Evolutionary conservation across 1,284 basidiomycete genomes (phyloP).

Genomic region (Vanrija pseudolonga): DNA sequence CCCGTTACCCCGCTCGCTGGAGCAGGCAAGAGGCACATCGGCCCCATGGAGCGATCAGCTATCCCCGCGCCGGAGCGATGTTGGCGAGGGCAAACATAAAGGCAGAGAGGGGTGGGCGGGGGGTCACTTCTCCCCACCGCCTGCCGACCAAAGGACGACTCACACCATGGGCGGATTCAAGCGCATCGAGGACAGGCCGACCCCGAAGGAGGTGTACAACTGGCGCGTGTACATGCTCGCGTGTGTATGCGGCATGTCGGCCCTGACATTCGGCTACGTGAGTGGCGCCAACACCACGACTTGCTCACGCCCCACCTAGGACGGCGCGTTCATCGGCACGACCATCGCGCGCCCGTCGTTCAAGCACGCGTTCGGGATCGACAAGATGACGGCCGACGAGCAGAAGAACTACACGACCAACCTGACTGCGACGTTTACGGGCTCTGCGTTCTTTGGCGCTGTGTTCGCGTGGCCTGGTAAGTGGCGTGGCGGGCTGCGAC

Average conservation of each 20-base stretch:
- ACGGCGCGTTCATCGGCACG: conserved; percentile 52
- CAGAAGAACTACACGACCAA: conserved; percentile 48
- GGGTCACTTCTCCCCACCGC: too few species aligned
- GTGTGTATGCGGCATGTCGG: background rate
- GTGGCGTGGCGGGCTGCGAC: conserved; percentile 3
- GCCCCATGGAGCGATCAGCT: too few species aligned
- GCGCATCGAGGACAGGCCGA: conserved; percentile 50
- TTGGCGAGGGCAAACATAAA: too few species aligned
- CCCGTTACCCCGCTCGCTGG: too few species aligned
- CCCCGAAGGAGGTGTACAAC: conserved; percentile 55
- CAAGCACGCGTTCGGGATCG: conserved; percentile 50
- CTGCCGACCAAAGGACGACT: too few species aligned
- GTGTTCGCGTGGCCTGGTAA: conserved; percentile 17
- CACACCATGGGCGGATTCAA: conserved; percentile 16
- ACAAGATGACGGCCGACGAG: conserved; percentile 35
- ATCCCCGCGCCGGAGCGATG: too few species aligned
- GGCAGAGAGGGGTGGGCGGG: too few species aligned
- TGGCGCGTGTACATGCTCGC: conserved; percentile 53
- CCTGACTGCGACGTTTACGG: conserved; percentile 47
- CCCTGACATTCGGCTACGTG: too few species aligned
- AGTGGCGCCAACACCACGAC: too few species aligned
- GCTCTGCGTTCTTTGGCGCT: conserved; percentile 42
- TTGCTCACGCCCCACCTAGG: too few species aligned
- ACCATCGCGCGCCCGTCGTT: conserved; percentile 53
- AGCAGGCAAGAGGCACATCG: too few species aligned